These are phyloP conservation scores for Polychaeton citri DNA, from an alignment of 2,329 filamentous ascomycete species.

Conservation along the genomic window DNA sequence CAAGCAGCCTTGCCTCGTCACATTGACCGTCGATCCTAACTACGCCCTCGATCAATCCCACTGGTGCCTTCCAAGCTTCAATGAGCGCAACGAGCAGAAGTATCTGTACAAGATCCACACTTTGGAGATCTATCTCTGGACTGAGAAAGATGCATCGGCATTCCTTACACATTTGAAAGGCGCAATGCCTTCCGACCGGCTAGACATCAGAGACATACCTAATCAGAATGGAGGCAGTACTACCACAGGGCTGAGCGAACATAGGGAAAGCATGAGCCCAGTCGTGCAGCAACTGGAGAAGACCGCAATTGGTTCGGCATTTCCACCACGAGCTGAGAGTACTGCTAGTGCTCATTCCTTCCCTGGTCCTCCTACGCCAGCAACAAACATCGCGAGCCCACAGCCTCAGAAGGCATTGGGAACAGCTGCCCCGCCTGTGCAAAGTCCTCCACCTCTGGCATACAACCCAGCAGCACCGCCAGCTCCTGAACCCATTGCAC, in stretches of 20 bases:
- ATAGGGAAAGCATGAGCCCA: constrained; percentile 45
- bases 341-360: constrained; percentile 24
- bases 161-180: constrained; percentile 57
- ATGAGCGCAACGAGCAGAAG: constrained; percentile 60
- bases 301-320: constrained; percentile 50
- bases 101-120: constrained; percentile 69
- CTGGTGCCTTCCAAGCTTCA: constrained; percentile 64
- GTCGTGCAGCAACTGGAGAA: constrained; percentile 63
- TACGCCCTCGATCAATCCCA: constrained; percentile 34
- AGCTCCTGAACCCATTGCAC: constrained; percentile 56
- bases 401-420: constrained; percentile 21
- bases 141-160: constrained; percentile 53
- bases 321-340: constrained; percentile 28
- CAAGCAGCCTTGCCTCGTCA: constrained; percentile 59
- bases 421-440: constrained; percentile 21
- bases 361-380: constrained; percentile 17
- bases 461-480: constrained; percentile 71
- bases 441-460: constrained; percentile 40
- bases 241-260: constrained; percentile 26
- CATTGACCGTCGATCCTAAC: constrained; percentile 46
- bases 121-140: constrained; percentile 71
- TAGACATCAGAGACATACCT: constrained; percentile 54
- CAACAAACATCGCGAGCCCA: constrained; percentile 8
- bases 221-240: constrained; percentile 16
- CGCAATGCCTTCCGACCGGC: constrained; percentile 47